Conservation (phyloP, 129 eudicot species). For the Tagetes erecta region DNA sequence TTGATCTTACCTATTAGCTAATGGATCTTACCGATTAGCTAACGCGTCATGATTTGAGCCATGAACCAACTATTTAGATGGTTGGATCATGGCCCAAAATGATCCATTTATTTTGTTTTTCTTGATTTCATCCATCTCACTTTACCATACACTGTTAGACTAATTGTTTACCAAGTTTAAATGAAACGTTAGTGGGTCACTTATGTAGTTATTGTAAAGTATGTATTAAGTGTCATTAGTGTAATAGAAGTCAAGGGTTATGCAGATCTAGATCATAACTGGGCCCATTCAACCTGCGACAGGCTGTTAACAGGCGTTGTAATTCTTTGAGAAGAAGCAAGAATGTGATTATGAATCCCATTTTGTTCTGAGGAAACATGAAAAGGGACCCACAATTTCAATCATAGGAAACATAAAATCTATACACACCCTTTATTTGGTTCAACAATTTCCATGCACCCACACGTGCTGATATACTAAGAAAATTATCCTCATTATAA, state of each 20-base stretch:
- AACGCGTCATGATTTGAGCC: neutral
- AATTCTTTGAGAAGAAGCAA: neutral
- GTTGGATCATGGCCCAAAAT: neutral
- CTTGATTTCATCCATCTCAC: neutral
- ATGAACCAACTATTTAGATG: neutral
- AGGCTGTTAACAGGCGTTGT: neutral
- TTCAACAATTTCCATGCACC: neutral
- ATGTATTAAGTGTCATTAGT: too few species aligned
- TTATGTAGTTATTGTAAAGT: too few species aligned
- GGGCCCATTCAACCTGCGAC: neutral
- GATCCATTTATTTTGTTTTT: neutral
- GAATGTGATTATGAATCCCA: conserved; percentile 1
- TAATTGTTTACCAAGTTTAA: too few species aligned
- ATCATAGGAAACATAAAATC: neutral
- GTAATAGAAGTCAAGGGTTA: neutral
- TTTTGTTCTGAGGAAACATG: neutral
- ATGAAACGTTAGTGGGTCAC: too few species aligned
- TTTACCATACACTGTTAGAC: too few species aligned
- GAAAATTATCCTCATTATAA: neutral
- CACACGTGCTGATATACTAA: conserved; percentile 7
- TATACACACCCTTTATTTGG: neutral
- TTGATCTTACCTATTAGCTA: neutral
- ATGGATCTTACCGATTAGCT: conserved; percentile 3
- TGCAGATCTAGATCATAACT: neutral
- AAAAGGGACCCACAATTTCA: neutral